Conservation (phyloP, 164 flowering plant species). For the Echeveria elegans region DNA sequence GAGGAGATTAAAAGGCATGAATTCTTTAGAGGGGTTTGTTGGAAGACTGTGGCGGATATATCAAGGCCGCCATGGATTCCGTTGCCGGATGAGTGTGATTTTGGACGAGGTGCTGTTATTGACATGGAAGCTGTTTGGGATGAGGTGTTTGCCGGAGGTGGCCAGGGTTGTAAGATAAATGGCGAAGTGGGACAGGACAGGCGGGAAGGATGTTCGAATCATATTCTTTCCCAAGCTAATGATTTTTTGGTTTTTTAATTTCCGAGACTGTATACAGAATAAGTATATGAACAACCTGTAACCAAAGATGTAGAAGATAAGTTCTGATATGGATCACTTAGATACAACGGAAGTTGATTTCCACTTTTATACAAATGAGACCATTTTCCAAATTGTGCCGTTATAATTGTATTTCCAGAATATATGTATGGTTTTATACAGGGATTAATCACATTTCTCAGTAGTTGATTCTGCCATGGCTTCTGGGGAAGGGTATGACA, state of each 20-base stretch:
- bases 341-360: neutral
- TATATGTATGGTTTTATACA: neutral
- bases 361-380: neutral
- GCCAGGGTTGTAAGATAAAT: neutral
- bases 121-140: slow-evolving; percentile 54
- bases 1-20: slow-evolving; percentile 62
- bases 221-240: neutral
- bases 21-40: slow-evolving; percentile 49
- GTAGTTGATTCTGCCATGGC: slow-evolving; percentile 32
- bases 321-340: neutral
- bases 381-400: neutral
- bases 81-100: slow-evolving; percentile 13
- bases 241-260: slow-evolving; percentile 5
- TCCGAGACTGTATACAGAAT: neutral
- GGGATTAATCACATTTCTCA: slow-evolving; percentile 10
- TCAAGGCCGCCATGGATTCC: slow-evolving; percentile 74
- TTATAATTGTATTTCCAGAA: neutral
- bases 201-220: slow-evolving; percentile 1
- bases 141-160: slow-evolving; percentile 19
- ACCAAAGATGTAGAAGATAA: neutral
- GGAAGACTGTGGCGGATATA: slow-evolving; percentile 43
- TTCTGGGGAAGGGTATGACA: slow-evolving; percentile 72
- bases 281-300: neutral
- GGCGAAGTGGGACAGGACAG: neutral
- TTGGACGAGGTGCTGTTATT: slow-evolving; percentile 22